Percentiles rank a stretch among this genome's conserved stretches.
Evolutionary conservation across 148 eudicot species (phyloP).

Genomic region (Rheum nobile): DNA sequence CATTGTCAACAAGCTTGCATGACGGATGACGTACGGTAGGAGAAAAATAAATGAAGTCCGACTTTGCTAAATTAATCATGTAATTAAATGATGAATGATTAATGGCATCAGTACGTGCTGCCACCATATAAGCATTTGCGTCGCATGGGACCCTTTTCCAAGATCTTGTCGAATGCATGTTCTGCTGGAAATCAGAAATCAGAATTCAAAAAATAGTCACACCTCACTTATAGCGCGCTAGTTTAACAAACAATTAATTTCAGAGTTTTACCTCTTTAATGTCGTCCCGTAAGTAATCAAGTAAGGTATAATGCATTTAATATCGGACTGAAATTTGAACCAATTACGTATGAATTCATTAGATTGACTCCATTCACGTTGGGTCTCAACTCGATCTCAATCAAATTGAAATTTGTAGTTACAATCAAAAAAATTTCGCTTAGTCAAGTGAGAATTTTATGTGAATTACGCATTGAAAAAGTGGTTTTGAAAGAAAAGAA

Average conservation of each 20-base stretch:
- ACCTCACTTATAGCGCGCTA: not conserved
- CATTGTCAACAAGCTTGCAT: not conserved
- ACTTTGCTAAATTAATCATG: not conserved
- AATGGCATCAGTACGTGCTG: not conserved
- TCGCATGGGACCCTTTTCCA: conserved; percentile 1
- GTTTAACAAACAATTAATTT: not conserved
- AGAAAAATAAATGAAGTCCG: not conserved
- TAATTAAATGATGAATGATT: not conserved
- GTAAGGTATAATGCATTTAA: too few species aligned
- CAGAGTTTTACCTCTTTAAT: too few species aligned
- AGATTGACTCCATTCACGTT: too few species aligned
- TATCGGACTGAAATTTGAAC: too few species aligned
- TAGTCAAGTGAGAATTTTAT: not conserved
- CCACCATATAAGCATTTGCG: conserved; percentile 6
- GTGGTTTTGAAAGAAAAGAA: not conserved
- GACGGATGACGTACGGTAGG: not conserved
- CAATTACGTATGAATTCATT: too few species aligned
- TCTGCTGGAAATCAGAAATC: not conserved
- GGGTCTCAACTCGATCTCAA: too few species aligned
- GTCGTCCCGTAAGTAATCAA: too few species aligned
- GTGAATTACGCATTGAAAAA: not conserved
- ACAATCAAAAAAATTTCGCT: too few species aligned
- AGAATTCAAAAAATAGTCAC: not conserved
- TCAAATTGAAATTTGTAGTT: not conserved
- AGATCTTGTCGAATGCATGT: conserved; percentile 7